Evolutionary conservation across 805 yeast species (phyloP), one percentile per base, ranked within the genome.

Genomic region (Kodamaea leandrae): DNA sequence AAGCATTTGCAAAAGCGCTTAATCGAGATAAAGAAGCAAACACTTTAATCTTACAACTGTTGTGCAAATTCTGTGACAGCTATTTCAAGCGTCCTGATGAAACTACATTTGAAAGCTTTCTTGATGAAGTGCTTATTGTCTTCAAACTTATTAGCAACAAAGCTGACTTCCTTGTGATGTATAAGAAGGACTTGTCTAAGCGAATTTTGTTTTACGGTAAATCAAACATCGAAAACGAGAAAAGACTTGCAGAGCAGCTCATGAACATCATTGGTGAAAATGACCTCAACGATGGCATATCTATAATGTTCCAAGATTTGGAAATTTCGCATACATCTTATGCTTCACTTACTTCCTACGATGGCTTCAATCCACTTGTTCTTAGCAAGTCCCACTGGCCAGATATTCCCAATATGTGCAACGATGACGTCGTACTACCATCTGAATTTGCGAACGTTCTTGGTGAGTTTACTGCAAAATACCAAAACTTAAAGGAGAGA

Each of bases 331-430:
- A 44, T 21, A 36, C 45, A 2, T 44, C 44, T 6, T 57, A 56
- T 37, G 36, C 25, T 18, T 19, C 16, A 14, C 36, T 46, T 3
- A 38, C 57, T 24, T 63, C 58, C 12, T n/a, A 25, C 6, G 12
- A 24, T 7, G 15, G 8, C 13, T 66, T 67, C 47, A 50, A 42
- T 29, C 64, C 65, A 1, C 47, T 67, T 41, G 54, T 67, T 4
- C 53, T 66, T 24, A 67, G 64, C 36, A 58, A 57, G 44, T 51
- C 57, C n/a, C 47, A 58, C 28, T 69, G 74, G 74, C 74, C 74
- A 0, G 69, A 61, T 19, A 53, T 64, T 6, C 72, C 71, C 4
- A 53, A 48, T 13, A 39, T 65, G 8, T 28, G 24, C 36, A 20
- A 23, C 12, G 43, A 35, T n/a, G 36, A 35, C 12, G 14, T 40